Evolutionary conservation across 345 rosid genomes (phyloP), one percentile per base, ranked within the genome.

Genomic region (Anacardium occidentale): DNA sequence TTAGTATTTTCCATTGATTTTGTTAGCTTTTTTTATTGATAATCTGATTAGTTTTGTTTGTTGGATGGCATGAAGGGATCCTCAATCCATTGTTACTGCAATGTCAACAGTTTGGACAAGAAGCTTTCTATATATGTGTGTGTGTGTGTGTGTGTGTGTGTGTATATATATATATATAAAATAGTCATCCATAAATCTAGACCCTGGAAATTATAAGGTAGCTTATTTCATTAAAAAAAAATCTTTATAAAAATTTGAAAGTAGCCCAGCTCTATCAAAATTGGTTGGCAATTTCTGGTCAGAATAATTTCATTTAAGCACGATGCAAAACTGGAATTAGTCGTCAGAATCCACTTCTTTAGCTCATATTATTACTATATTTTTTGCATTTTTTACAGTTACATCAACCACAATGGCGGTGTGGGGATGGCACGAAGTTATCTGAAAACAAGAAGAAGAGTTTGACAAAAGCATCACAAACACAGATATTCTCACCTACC

Each of bases 401-500:
- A 52, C 10, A 18, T 5, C 25, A 17, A 51, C 25, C 51, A 50
- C 9, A 26, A 29, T 50, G 2, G 0, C 10, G 42, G 44, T 9
- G 8, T 13, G 17, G 37, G n/a, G 34, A 7, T 58, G 17, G 17
- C 53, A 58, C 26, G 25, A 25, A 42, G 17, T 18, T 48, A n/a
- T 48, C 0, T 60, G 10, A 50, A 60, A 3, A 59, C 12, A 59
- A 20, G 13, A 24, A 21, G 54, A 37, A 14, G 40, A 42, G 2
- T 37, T 14, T 32, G 24, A 42, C 32, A 37, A 45, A 26, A 29
- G 13, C 40, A 48, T 10, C 53, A 56, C 51, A 70, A 63, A 73
- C 29, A 67, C 77, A 55, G 45, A 62, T 58, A 26, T 34, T 4
- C 70, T 83, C 75, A 80, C 79, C 86, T 80, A 48, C 86, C 77